Conservation (phyloP, 2,329 filamentous ascomycete genomes). For the Neonectria ditissima region DNA sequence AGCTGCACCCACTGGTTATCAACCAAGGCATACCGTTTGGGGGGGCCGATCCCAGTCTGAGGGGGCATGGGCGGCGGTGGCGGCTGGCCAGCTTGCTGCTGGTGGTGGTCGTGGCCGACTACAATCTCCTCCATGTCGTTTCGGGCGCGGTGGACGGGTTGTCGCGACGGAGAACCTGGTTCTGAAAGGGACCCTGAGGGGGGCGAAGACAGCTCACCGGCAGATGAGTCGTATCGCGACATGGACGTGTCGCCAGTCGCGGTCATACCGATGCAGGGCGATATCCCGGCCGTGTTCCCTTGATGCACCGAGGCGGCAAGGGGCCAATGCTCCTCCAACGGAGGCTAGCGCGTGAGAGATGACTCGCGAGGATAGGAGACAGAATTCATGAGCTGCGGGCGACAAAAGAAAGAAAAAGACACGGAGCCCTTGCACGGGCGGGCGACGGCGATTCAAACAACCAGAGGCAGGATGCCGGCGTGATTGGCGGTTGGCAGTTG, state of each 20-base stretch:
- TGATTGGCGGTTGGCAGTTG: constrained; percentile 8
- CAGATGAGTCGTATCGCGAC: constrained; percentile 59
- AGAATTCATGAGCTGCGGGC: constrained; percentile 8
- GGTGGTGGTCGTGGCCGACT: constrained; percentile 50
- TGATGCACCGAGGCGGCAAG: constrained; percentile 17
- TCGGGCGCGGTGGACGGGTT: constrained; percentile 42
- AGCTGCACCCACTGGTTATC: constrained; percentile 60
- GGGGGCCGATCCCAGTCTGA: constrained; percentile 39
- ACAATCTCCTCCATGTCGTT: constrained; percentile 63
- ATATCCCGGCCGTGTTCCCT: constrained; percentile 5
- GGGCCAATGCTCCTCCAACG: constrained; percentile 17
- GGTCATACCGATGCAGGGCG: constrained; percentile 41
- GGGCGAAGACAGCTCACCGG: constrained; percentile 63
- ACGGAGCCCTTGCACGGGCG: background rate
- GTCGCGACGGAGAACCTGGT: constrained; percentile 58
- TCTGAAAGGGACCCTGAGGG: constrained; percentile 64
- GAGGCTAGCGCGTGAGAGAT: constrained; percentile 17
- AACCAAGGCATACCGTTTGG: constrained; percentile 50
- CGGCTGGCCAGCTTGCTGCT: constrained; percentile 34
- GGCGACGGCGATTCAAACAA: constrained; percentile 13
- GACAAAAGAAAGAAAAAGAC: constrained; percentile 2
- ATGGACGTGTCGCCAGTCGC: constrained; percentile 50
- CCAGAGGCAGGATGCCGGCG: background rate
- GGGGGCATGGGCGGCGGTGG: constrained; percentile 40
- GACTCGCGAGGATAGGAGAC: constrained; percentile 10